Evolutionary conservation across 805 yeast species (phyloP), one percentile per base, ranked within the genome.

Genomic region (Starmerella khaoyaiensis): DNA sequence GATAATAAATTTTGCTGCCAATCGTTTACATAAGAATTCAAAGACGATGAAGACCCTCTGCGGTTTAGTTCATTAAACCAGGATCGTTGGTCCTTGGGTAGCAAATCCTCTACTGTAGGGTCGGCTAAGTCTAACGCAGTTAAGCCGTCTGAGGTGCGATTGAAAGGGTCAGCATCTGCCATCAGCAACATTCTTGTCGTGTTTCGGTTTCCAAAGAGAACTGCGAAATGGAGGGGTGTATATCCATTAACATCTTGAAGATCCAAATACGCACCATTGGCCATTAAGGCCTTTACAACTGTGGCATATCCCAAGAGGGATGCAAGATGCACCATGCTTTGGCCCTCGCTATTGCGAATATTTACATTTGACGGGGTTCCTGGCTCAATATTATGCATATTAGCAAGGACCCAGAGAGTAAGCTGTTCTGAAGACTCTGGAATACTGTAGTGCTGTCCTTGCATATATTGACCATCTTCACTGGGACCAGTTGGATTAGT

Each of bases 181-280:
- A 18, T 26, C 25, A 51, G 41, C 15, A 51, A 44, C 40, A 44
- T 32, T 10, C 54, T 39, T 9, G 51, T 40, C n/a, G 44, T 44
- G 24, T 70, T 76, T 35, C 80, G 63, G 51, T 79, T 69, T 22
- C 94, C 94, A 47, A 68, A 65, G 48, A 86, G 56, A 22, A 83
- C 71, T 0, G 96, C 94, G 53, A 79, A 76, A 56, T 86, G 94
- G 40, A 90, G 63, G 4, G 98, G 94, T 0, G 95, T 77, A 44
- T 72, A 71, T 1, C 94, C 95, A 53, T 76, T 80, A 29, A 68
- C 65, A 56, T 90, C 98, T 50, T 70, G 72, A 32, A 67, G 63
- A 56, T 82, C 86, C 20, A 56, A 37, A 19, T 49, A 39, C 41
- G 83, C 76, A 26, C 76, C 77, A 28, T 61, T 72, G 34, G 68